Percentiles rank a stretch among this genome's conserved stretches.
Evolutionary conservation across 1,284 basidiomycete species (phyloP).

Genomic region (Malassezia psittaci): DNA sequence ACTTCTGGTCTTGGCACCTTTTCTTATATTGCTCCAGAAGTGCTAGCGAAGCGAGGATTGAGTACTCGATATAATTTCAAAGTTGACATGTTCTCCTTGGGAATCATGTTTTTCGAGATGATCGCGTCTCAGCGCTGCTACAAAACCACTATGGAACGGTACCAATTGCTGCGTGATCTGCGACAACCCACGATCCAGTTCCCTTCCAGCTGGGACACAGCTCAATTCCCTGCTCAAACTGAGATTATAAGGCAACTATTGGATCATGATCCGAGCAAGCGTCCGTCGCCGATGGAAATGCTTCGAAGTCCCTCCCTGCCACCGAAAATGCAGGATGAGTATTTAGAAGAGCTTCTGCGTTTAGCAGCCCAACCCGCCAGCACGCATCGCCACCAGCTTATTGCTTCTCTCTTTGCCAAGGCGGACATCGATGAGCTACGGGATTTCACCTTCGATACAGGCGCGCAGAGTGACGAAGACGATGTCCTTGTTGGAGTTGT

Average conservation of each 20-base stretch:
- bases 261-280: conserved; percentile 68
- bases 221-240: conserved; percentile 53
- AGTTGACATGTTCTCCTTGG: conserved; percentile 90
- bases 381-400: conserved; percentile 34
- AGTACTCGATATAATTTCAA: conserved; percentile 62
- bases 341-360: conserved; percentile 66
- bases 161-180: conserved; percentile 67
- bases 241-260: conserved; percentile 70
- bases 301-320: conserved; percentile 70
- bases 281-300: conserved; percentile 74
- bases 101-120: conserved; percentile 94
- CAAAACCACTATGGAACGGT: conserved; percentile 75
- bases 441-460: conserved; percentile 68
- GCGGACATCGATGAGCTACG: conserved; percentile 58
- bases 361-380: conserved; percentile 58
- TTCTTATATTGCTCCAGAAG: conserved; percentile 77
- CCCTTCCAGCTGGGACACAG: conserved; percentile 59
- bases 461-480: conserved; percentile 61
- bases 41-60: conserved; percentile 48
- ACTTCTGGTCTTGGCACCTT: conserved; percentile 67
- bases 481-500: conserved; percentile 66
- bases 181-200: conserved; percentile 65
- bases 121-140: conserved; percentile 60
- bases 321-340: conserved; percentile 67
- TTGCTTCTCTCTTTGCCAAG: conserved; percentile 27